phyloP scores from a whole-genome alignment of 495 filamentous ascomycete genomes.

The Xylaria palmicola region DNA sequence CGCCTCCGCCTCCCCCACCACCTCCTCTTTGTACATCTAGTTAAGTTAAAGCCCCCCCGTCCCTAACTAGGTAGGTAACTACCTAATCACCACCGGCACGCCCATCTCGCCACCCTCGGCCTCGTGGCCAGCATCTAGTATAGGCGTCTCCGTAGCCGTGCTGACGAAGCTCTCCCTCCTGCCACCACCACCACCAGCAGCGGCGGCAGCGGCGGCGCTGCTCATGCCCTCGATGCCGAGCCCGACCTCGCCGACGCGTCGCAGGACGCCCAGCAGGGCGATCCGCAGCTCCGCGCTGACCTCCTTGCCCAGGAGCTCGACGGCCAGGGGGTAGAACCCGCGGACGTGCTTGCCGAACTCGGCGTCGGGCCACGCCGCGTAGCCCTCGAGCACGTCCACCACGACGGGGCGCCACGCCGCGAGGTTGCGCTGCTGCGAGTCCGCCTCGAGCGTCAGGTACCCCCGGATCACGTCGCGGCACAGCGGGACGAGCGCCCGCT shows the following conservation, averaged over 20 bases:
- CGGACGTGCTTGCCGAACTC: constrained; percentile 77
- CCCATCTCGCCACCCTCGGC: constrained; percentile 30
- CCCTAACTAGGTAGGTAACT: too few relatives aligned
- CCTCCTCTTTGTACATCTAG: too few relatives aligned
- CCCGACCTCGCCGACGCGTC: constrained; percentile 78
- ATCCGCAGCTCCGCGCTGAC: constrained; percentile 73
- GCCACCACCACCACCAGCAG: too few relatives aligned
- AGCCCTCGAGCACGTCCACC: constrained; percentile 95
- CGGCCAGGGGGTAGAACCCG: constrained; percentile 79
- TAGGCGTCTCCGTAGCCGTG: constrained; percentile 23
- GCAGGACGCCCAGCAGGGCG: constrained; percentile 71
- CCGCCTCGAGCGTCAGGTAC: constrained; percentile 83
- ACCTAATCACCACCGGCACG: constrained; percentile 7
- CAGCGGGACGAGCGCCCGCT: constrained; percentile 87
- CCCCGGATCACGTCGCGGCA: constrained; percentile 88
- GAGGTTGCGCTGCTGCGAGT: constrained; percentile 93
- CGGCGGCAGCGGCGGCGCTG: too few relatives aligned
- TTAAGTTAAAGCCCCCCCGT: too few relatives aligned
- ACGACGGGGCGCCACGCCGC: constrained; percentile 96
- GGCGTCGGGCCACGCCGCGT: constrained; percentile 78
- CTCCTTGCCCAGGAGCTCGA: constrained; percentile 83
- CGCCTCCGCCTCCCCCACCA: too few relatives aligned
- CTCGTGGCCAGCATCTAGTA: neutral
- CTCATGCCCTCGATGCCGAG: constrained; percentile 63
- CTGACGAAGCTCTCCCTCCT: constrained; percentile 38